Conservation (phyloP, 441 rosid genomes). For the Jatropha podagrica region DNA sequence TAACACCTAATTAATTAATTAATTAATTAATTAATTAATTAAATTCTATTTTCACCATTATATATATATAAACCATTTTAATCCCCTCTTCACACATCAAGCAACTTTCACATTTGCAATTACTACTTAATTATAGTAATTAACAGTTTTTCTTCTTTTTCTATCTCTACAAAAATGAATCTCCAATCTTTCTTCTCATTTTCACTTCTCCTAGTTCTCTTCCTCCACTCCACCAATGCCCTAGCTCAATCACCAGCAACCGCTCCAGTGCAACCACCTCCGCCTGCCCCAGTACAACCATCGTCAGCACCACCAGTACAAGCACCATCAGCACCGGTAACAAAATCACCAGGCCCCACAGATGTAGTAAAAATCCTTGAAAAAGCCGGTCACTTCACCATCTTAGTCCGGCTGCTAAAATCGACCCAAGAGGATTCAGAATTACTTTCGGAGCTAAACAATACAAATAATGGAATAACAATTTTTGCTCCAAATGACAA, state of each 20-base stretch:
- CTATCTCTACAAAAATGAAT: slow-evolving; percentile 20
- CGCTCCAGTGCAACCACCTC: slow-evolving; percentile 14
- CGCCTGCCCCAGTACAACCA: slow-evolving; percentile 2
- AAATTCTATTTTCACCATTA: slow-evolving; percentile 16
- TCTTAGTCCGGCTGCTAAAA: slow-evolving; percentile 59
- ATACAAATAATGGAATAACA: slow-evolving; percentile 67
- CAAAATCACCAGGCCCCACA: slow-evolving; percentile 52
- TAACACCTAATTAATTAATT: slow-evolving; percentile 28
- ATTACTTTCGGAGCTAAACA: slow-evolving; percentile 64
- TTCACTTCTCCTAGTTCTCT: slow-evolving; percentile 36
- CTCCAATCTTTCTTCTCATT: slow-evolving; percentile 26
- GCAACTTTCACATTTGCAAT: background rate
- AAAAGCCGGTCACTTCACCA: slow-evolving; percentile 65
- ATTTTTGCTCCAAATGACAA: slow-evolving; percentile 70
- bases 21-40: background rate
- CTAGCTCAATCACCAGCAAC: slow-evolving; percentile 35
- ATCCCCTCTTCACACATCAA: slow-evolving; percentile 21
- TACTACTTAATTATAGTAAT: slow-evolving; percentile 10
- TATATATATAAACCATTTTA: slow-evolving; percentile 26
- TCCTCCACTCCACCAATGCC: slow-evolving; percentile 31
- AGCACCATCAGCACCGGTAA: slow-evolving; percentile 14
- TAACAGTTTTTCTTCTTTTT: background rate
- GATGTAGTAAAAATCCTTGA: slow-evolving; percentile 65
- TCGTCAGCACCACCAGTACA: slow-evolving; percentile 7
- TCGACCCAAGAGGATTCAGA: slow-evolving; percentile 57